Evolutionary conservation across 805 yeast genomes (phyloP), one percentile per base, ranked within the genome.

Genomic region (Yamadazyma tumulicola): DNA sequence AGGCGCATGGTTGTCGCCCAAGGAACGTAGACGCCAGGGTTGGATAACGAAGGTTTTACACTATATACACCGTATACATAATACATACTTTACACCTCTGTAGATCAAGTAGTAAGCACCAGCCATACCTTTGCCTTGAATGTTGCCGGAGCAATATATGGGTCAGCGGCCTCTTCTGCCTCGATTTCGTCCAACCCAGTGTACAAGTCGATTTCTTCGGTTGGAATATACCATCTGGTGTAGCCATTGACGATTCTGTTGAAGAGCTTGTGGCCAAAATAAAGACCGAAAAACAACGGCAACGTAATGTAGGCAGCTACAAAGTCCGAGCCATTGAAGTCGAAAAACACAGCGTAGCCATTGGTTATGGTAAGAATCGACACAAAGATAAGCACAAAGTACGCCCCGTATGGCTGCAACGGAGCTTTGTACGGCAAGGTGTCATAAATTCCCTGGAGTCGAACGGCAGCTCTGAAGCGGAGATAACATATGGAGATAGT

Each of bases 141-240:
- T 47, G 72, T 74, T 37, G 49, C 54, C 9, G 75, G 64, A n/a
- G 62, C 51, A 23, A 63, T 60, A 21, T 59, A 60, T 16, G 61
- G 60, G 26, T 59, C 53, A 19, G 45, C 55, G 14, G 61, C 64
- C 31, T 69, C 70, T 37, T 73, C 75, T 37, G 65, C 74, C 53
- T 79, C 85, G 22, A 73, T 72, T 45, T 72, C 72, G 20, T 67
- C 80, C 39, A 81, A 61, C 16, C 85, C 86, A 1, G 77, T 69
- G 34, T 68, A 49, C 23, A 79, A 74, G 47, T 81, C 87, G 38
- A 81, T 65, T 37, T 77, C 75, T 21, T 72, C 75, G 3, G 68
- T 55, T 18, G 79, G 75, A 19, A 64, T 61, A 45, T 67, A 64
- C 67, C 75, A 67, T 30, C 42, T 46, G 17, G 37, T 52, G 14